Base-by-base conservation (phyloP, 2,329 filamentous ascomycete genomes). In the Ophiostoma angusticollis region DNA sequence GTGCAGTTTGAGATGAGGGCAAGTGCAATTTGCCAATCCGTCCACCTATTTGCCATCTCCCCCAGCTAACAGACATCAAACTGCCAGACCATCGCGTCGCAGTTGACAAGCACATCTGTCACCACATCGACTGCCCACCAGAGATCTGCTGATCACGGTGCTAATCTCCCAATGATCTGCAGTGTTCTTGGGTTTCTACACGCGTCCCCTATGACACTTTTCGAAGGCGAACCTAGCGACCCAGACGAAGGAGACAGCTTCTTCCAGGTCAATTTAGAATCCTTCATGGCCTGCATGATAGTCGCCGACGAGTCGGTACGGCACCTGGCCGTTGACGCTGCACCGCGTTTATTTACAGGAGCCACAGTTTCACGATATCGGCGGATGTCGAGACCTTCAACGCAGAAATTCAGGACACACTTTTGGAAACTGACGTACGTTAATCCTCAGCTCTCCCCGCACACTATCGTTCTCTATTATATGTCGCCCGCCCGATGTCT, bases 1-100 rank as follows among this genome's bases (percentile, higher is more conserved):
- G 68, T 79, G 51, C 67, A 68, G 43, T 54, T 54, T 13, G 70
- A 75, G 49, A 49, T 80, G 12, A 67, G 73, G 64, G 73, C 77
- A 52, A 47, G 58, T 42, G 13, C 8, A 5, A n/a, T n/a, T n/a
- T n/a, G n/a, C n/a, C n/a, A n/a, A n/a, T n/a, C n/a, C n/a, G n/a
- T n/a, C n/a, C n/a, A n/a, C n/a, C n/a, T n/a, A n/a, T n/a, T n/a
- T n/a, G n/a, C n/a, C n/a, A n/a, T n/a, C n/a, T n/a, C n/a, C n/a
- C n/a, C n/a, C n/a, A n/a, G n/a, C n/a, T n/a, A n/a, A n/a, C n/a
- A n/a, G n/a, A n/a, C n/a, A n/a, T n/a, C n/a, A n/a, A n/a, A n/a
- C n/a, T n/a, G n/a, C n/a, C n/a, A 65, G 62, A 56, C 56, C 14
- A 58, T 63, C 49, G 58, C 61, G 3, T 50, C 55, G 0, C 54